Evolutionary conservation across 2,329 filamentous ascomycete species (phyloP).

Genomic region (Neospermospora avenae): DNA sequence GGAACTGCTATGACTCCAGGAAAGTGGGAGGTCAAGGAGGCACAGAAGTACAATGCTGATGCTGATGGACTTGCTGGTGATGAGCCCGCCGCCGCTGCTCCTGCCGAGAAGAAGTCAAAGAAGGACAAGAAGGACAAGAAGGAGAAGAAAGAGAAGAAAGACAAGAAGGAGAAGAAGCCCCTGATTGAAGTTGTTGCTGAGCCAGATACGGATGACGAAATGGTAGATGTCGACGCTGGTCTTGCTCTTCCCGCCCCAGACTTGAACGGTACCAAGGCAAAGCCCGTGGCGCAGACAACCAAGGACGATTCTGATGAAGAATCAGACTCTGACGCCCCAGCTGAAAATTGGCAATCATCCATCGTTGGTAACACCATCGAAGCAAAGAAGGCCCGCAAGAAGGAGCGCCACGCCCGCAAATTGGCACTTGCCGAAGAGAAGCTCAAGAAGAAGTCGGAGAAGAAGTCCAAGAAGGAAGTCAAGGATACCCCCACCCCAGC

Average conservation of each 20-base stretch:
- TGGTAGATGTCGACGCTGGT: constrained; percentile 28
- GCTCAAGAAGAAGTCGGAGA: constrained; percentile 39
- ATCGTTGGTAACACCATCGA: constrained; percentile 29
- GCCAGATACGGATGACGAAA: constrained; percentile 28
- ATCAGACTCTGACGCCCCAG: constrained; percentile 10
- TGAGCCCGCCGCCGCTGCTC: constrained; percentile 53
- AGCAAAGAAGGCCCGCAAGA: constrained; percentile 30
- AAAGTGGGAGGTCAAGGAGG: constrained; percentile 91
- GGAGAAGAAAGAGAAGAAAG: constrained; percentile 36
- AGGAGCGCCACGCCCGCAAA: constrained; percentile 31
- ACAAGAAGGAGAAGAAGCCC: constrained; percentile 28
- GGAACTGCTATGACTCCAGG: constrained; percentile 59
- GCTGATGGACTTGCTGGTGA: constrained; percentile 78
- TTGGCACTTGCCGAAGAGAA: constrained; percentile 34
- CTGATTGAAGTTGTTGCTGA: constrained; percentile 33
- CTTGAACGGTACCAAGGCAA: constrained; percentile 26
- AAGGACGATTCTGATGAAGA: constrained; percentile 15
- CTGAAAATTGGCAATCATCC: constrained; percentile 18
- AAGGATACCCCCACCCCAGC: constrained; percentile 26
- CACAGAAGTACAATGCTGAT: constrained; percentile 90
- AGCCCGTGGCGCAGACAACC: constrained; percentile 16
- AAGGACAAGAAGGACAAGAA: constrained; percentile 43
- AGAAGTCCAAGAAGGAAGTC: constrained; percentile 36
- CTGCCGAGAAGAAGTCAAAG: constrained; percentile 44
- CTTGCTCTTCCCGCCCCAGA: constrained; percentile 20